Evolutionary conservation across 306 rosid genomes (phyloP), one percentile per base, ranked within the genome.

Genomic region (Dryas alaskensis): DNA sequence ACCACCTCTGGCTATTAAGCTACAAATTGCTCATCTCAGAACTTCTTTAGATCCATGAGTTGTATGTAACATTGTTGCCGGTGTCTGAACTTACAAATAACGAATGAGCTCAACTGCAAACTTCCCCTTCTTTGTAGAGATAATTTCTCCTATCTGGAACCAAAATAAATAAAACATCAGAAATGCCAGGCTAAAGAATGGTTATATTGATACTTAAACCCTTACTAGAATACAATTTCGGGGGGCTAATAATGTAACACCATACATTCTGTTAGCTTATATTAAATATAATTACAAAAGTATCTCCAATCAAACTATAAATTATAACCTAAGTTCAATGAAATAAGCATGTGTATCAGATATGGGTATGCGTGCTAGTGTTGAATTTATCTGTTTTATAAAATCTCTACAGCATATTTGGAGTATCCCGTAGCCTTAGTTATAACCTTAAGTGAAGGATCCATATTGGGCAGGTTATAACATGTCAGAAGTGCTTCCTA

Each of bases 101-200:
- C 82, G 86, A 75, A 93, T 89, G 76, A 93, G 83, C 83, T 93
- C 96, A 37, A 93, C 82, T 19, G 90, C 93, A 77, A 85, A 91
- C 74, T 93, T 93, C 42, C 97, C 98, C 69, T 91, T 93, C 84
- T 83, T 88, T 45, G 98, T 93, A 25, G 97, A 40, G 78, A 75
- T 89, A 73, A 91, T 86, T 83, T 91, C 96, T 70, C 97, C 98
- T 10, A 93, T 84, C 97, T 93, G 90, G 19, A 61, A 79, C 63
- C 78, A 72, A 71, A 48, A 59, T 61, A 62, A 74, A 75, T 42
- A 22, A 46, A 77, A 68, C 67, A 74, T 65, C 60, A 55, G 48
- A 50, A 42, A 50, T 22, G 50, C 65, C 66, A 66, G 42, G 70
- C 54, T 66, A 67, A 60, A 14, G 53, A 14, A 48, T 60, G 22